phyloP scores from a whole-genome alignment of 768 basidiomycete genomes.

The Hydnomerulius pinastri region DNA sequence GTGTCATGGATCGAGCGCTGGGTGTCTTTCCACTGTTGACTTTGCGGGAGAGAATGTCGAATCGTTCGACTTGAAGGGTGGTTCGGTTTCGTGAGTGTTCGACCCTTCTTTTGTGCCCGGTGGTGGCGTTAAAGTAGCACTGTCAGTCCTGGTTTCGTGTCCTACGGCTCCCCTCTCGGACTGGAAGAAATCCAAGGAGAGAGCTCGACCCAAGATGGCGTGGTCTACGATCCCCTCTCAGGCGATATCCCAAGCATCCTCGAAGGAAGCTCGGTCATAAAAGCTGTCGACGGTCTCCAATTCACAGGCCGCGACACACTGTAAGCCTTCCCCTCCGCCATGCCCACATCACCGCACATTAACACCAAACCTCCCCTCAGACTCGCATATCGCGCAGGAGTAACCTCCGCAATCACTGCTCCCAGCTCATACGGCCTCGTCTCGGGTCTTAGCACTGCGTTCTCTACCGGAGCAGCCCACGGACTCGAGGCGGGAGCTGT shows the following conservation, averaged over 20 bases:
- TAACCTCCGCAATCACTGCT: constrained; percentile 60
- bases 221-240: constrained; percentile 46
- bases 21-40: constrained; percentile 21
- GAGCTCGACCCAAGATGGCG: constrained; percentile 57
- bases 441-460: constrained; percentile 58
- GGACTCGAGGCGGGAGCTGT: constrained; percentile 59
- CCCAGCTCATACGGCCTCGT: constrained; percentile 55
- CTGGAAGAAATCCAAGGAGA: constrained; percentile 58
- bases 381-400: constrained; percentile 65
- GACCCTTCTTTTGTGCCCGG: constrained; percentile 18
- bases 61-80: constrained; percentile 63
- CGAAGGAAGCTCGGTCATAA: constrained; percentile 42
- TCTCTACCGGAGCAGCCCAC: constrained; percentile 56
- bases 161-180: constrained; percentile 48
- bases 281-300: constrained; percentile 73
- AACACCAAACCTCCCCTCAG: constrained; percentile 40
- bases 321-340: constrained; percentile 36
- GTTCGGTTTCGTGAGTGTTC: constrained; percentile 52
- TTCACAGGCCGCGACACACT: constrained; percentile 62
- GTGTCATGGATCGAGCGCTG: constrained; percentile 46
- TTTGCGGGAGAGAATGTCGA: constrained; percentile 29
- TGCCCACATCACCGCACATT: neutral
- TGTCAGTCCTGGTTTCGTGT: constrained; percentile 46
- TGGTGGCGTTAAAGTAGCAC: neutral
- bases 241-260: constrained; percentile 36